These are phyloP conservation scores for Angomonas desouzai DNA, from an alignment of 208 protist genomes.

Conservation along the genomic window DNA sequence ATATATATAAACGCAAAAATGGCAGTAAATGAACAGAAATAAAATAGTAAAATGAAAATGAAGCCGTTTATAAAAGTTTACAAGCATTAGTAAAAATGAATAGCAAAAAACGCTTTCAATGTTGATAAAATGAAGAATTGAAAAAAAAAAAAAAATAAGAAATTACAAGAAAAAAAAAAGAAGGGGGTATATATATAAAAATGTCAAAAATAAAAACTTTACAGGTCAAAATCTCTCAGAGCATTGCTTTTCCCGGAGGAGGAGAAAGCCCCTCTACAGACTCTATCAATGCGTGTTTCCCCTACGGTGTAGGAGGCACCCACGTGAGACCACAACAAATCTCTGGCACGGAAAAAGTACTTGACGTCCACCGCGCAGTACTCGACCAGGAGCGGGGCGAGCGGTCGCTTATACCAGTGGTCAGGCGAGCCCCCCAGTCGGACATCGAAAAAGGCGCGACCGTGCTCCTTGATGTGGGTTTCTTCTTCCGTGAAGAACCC, in stretches of 20 bases:
- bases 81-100: constrained; percentile 6
- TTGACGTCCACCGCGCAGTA: constrained; percentile 67
- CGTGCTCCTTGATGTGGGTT: constrained; percentile 32
- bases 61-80: background rate
- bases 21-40: background rate
- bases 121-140: constrained; percentile 3
- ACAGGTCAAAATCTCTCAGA: constrained; percentile 25
- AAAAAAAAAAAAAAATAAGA: constrained; percentile 13
- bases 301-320: constrained; percentile 21
- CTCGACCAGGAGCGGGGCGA: constrained; percentile 33
- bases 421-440: constrained; percentile 43
- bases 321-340: constrained; percentile 26
- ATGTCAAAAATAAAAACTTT: constrained; percentile 9
- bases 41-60: constrained; percentile 13
- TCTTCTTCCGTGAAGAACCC: constrained; percentile 36
- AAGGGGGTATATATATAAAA: background rate
- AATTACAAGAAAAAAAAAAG: constrained; percentile 19
- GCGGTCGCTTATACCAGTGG: constrained; percentile 44
- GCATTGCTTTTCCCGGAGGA: constrained; percentile 30
- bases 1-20: constrained; percentile 1
- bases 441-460: constrained; percentile 40
- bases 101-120: constrained; percentile 3
- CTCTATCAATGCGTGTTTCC: constrained; percentile 22
- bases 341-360: constrained; percentile 50
- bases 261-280: constrained; percentile 28